Evolutionary conservation across 2,329 filamentous ascomycete genomes (phyloP), one percentile per base, ranked within the genome.

Genomic region (Colletotrichum sp.): DNA sequence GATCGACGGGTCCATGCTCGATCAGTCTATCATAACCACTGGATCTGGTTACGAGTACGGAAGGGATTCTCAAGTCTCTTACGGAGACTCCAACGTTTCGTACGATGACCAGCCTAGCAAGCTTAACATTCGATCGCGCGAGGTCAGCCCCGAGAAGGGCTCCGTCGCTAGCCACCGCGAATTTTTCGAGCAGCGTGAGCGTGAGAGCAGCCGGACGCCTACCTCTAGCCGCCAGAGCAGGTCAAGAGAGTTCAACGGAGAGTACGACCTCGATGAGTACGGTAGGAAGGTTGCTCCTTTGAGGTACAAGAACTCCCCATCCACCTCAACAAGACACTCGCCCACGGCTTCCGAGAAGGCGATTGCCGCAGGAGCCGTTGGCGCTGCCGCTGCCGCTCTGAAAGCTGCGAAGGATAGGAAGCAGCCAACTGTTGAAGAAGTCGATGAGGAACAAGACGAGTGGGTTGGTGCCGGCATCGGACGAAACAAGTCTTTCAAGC

Each of bases 1-100:
- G 8, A 87, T 93, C 3, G 94, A 97, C 79, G 95, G 96, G 22
- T 96, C 95, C 1, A 87, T 90, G 83, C 82, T 91, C 18, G 90
- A 91, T 6, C 90, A 90, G 67, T 97, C 95, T 3, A 91, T 93
- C 15, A 82, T 98, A 69, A 96, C 92, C 5, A 87, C 81, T 43
- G 78, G 71, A 12, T 93, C 91, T 15, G 88, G 87, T 36, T 79
- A 76, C 52, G 71, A 76, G 13, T 76, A 76, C 32, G 62, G 62
- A 22, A 75, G 70, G 28, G 73, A 75, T 48, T 75, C 73, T 12
- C 73, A 75, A 43, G 64, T 67, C 13, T 75, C 73, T 25, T 75
- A 73, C 30, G 87, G 87, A n/a, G 73, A 73, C 22, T 72, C 69
- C 55, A 66, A 56, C 10, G 18, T 75, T 78, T 77, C 84, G 70